A percentile compares a stretch with the other conserved stretches of the same genome.
These are phyloP conservation scores for Aspergillus proliferans DNA, from an alignment of 2,329 filamentous ascomycete species.

Conservation along the genomic window DNA sequence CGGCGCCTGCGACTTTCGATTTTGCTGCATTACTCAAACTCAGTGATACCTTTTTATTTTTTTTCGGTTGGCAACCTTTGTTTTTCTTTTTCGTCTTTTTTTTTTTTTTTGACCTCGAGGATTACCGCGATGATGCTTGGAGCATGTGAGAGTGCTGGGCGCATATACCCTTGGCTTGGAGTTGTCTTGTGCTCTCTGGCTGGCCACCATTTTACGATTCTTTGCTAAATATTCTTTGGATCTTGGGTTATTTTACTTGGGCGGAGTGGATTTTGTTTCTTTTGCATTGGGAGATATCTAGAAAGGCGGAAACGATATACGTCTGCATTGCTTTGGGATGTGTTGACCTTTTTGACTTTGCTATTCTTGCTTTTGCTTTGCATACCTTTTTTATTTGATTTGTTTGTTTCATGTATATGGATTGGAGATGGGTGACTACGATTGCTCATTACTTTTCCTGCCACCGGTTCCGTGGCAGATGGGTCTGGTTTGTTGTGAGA, in stretches of 20 bases:
- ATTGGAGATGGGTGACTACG: constrained; percentile 22
- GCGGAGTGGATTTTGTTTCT: constrained; percentile 8
- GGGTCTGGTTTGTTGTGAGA: constrained; percentile 23
- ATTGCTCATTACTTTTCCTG: constrained; percentile 25
- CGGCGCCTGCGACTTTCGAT: constrained; percentile 35
- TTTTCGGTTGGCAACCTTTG: constrained; percentile 9
- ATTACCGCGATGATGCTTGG: constrained; percentile 36
- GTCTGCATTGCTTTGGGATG: constrained; percentile 37
- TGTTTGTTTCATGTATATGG: constrained; percentile 29
- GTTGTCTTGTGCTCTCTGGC: constrained; percentile 30
- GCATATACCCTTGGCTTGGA: constrained; percentile 30
- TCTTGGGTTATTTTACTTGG: constrained; percentile 19
- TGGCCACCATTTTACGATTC: constrained; percentile 14
- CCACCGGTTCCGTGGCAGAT: constrained; percentile 23
- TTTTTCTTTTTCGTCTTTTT: constrained; percentile 14
- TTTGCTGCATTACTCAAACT: constrained; percentile 25
- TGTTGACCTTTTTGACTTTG: constrained; percentile 19
- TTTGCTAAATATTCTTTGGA: constrained; percentile 20
- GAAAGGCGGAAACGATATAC: constrained; percentile 41
- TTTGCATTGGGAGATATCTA: constrained; percentile 31
- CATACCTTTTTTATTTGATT: constrained; percentile 15
- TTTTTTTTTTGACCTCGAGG: constrained; percentile 27
- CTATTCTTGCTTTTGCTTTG: constrained; percentile 16
- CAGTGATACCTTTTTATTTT: constrained; percentile 32
- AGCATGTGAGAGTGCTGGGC: constrained; percentile 31